Evolutionary conservation across 352 stramenopile genomes (phyloP).

Genomic region (Aphanomyces euteiches): DNA sequence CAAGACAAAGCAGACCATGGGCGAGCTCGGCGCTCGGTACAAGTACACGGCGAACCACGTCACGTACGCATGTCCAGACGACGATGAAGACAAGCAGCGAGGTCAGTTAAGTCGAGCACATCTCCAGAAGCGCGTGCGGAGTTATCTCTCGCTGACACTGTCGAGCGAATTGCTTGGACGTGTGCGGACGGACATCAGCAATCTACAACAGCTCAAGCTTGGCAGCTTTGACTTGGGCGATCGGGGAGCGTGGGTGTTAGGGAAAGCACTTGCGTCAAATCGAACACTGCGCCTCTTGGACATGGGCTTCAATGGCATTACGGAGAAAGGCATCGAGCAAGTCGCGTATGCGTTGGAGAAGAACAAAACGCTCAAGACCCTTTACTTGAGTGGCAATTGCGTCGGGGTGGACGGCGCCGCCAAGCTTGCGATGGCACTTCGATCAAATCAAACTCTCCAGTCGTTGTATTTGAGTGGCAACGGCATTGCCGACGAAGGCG

Average conservation of each 20-base stretch:
- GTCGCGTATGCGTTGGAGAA: slow-evolving; percentile 53
- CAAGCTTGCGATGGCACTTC: slow-evolving; percentile 49
- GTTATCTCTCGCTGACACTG: slow-evolving; percentile 19
- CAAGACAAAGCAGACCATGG: slow-evolving; percentile 8
- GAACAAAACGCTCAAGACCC: slow-evolving; percentile 59
- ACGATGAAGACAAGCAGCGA: slow-evolving; percentile 25
- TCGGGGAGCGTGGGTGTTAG: slow-evolving; percentile 51
- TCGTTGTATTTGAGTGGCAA: slow-evolving; percentile 78
- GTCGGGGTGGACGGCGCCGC: slow-evolving; percentile 56
- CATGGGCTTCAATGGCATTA: slow-evolving; percentile 78
- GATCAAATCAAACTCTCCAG: slow-evolving; percentile 51
- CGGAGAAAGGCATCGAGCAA: slow-evolving; percentile 53
- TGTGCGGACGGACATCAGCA: slow-evolving; percentile 28
- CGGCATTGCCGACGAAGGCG: slow-evolving; percentile 76
- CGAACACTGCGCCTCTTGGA: slow-evolving; percentile 57
- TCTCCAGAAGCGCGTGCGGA: slow-evolving; percentile 18
- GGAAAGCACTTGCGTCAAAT: slow-evolving; percentile 45
- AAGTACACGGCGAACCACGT: slow-evolving; percentile 26
- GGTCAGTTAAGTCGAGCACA: slow-evolving; percentile 4
- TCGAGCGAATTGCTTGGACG: slow-evolving; percentile 20
- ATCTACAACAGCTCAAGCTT: slow-evolving; percentile 55
- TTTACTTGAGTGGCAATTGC: slow-evolving; percentile 81
- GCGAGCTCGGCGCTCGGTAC: slow-evolving; percentile 23
- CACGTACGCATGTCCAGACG: slow-evolving; percentile 26
- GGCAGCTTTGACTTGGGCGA: slow-evolving; percentile 76